Evolutionary conservation across 805 yeast genomes (phyloP).

Genomic region (Myxozyma mucilagina): DNA sequence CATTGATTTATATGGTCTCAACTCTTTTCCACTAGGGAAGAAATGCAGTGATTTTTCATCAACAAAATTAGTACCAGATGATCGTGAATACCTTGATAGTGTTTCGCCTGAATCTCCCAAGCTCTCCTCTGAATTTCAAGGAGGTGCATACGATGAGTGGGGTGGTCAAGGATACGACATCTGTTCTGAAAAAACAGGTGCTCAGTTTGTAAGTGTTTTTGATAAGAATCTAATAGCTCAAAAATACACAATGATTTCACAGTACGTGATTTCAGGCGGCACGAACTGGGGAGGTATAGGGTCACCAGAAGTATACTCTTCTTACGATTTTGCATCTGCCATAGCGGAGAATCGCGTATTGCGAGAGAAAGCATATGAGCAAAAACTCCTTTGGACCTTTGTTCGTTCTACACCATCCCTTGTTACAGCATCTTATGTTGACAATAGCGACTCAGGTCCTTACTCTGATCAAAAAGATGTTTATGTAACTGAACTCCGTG

Average conservation of each 20-base stretch:
- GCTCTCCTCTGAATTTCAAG: constrained; percentile 20
- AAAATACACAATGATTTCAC: constrained; percentile 22
- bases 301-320: constrained; percentile 18
- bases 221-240: constrained; percentile 16
- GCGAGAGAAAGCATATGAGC: constrained; percentile 21
- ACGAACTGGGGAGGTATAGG: constrained; percentile 28
- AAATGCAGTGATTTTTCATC: constrained; percentile 2
- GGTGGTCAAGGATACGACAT: constrained; percentile 24
- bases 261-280: constrained; percentile 21
- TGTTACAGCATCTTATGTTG: constrained; percentile 8
- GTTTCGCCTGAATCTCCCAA: constrained; percentile 8
- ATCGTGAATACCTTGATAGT: constrained; percentile 10
- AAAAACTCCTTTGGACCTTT: constrained; percentile 22
- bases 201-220: constrained; percentile 17
- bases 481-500: constrained; percentile 26
- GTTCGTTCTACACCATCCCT: constrained; percentile 12
- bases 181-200: constrained; percentile 9
- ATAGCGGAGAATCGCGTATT: constrained; percentile 16
- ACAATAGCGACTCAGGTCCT: constrained; percentile 7
- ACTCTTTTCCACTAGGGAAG: constrained; percentile 19
- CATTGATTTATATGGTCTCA: constrained; percentile 19
- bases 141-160: constrained; percentile 23
- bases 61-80: not conserved
- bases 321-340: constrained; percentile 24
- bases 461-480: constrained; percentile 18